These are phyloP conservation scores for Fusarium coicis DNA, from an alignment of 2,329 filamentous ascomycete genomes.

Conservation along the genomic window DNA sequence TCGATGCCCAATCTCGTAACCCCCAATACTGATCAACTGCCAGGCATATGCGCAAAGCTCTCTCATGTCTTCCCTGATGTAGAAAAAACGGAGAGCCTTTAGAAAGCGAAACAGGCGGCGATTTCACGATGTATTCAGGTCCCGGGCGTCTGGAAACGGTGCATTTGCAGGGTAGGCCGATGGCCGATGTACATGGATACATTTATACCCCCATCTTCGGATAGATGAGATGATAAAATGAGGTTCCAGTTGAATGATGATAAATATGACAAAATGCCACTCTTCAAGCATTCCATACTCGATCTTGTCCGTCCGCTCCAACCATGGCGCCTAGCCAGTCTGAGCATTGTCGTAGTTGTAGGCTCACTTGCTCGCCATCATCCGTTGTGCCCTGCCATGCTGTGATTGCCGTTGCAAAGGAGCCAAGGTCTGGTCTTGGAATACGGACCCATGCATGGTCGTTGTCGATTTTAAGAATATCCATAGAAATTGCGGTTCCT, in stretches of 20 bases:
- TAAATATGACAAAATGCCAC: conserved; percentile 25
- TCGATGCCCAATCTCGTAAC: not conserved
- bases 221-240: conserved; percentile 33
- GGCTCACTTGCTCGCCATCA: conserved; percentile 57
- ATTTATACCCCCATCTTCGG: conserved; percentile 44
- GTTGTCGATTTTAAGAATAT: conserved; percentile 72
- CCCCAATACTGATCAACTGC: conserved; percentile 29
- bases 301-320: conserved; percentile 57
- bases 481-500: conserved; percentile 73
- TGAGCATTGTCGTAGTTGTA: conserved; percentile 67
- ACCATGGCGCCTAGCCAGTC: conserved; percentile 72
- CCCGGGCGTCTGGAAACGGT: conserved; percentile 44
- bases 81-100: conserved; percentile 40
- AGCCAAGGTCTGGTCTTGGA: conserved; percentile 67
- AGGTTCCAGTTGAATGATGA: conserved; percentile 32
- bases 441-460: conserved; percentile 72
- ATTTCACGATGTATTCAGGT: conserved; percentile 33
- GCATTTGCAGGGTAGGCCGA: conserved; percentile 40
- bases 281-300: conserved; percentile 59
- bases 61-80: conserved; percentile 81
- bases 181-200: conserved; percentile 42
- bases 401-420: conserved; percentile 72
- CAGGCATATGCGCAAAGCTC: conserved; percentile 88
- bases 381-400: conserved; percentile 67
- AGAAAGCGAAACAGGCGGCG: conserved; percentile 30